Conservation (phyloP, 257 asterid genomes). For the Solanum sparsipilum region DNA sequence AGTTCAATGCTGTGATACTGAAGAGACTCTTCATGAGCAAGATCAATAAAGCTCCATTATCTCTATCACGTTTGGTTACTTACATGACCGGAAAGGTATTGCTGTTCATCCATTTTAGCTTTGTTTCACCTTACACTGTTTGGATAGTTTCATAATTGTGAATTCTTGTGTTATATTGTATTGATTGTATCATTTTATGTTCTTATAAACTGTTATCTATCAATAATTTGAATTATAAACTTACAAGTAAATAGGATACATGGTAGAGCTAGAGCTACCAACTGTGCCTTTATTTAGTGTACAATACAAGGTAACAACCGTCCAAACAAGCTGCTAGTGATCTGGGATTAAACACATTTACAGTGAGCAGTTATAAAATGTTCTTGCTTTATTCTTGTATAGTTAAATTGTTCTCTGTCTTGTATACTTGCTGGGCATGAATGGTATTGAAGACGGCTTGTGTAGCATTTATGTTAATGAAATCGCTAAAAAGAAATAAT, state of each 20-base stretch:
- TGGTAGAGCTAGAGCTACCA: neutral
- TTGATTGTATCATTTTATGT: neutral
- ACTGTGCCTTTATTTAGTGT: neutral
- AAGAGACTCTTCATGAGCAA: slow-evolving; percentile 91
- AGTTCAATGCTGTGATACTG: slow-evolving; percentile 68
- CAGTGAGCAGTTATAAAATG: neutral
- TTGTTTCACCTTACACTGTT: neutral
- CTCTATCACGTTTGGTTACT: slow-evolving; percentile 63
- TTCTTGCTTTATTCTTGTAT: neutral
- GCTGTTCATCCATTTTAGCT: neutral
- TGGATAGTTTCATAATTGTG: neutral
- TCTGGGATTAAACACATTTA: neutral
- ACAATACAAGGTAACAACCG: neutral
- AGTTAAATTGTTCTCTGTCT: neutral
- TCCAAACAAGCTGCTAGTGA: neutral
- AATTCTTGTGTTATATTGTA: neutral
- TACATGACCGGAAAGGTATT: slow-evolving; percentile 68
- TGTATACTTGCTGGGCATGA: neutral
- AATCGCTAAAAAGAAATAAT: neutral
- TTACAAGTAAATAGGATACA: neutral
- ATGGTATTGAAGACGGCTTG: neutral
- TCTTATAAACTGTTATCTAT: neutral
- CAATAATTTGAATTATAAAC: neutral
- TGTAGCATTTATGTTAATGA: neutral
- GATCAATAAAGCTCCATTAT: slow-evolving; percentile 75